Evolutionary conservation across 352 stramenopile species (phyloP).

Genomic region (Pythium apleroticum): DNA sequence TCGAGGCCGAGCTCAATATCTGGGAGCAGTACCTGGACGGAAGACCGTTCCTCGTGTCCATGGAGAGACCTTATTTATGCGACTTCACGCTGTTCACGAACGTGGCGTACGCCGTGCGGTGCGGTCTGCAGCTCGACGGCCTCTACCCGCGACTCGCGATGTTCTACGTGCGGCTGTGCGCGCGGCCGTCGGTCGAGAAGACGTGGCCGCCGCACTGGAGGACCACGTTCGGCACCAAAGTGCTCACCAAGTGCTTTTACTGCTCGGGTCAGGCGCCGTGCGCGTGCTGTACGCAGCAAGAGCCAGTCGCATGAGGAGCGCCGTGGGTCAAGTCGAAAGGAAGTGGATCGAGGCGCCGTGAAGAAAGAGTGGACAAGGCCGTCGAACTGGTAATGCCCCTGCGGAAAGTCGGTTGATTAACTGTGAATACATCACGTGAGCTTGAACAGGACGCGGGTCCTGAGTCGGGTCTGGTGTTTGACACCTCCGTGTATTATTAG

Average conservation of each 20-base stretch:
- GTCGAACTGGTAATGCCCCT: background rate
- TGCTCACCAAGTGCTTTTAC: slow-evolving; percentile 80
- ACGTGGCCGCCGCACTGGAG: slow-evolving; percentile 86
- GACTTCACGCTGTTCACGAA: slow-evolving; percentile 87
- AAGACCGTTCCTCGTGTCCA: slow-evolving; percentile 61
- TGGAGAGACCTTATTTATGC: slow-evolving; percentile 63
- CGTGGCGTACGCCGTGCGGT: slow-evolving; percentile 84
- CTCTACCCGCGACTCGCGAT: slow-evolving; percentile 76
- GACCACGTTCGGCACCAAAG: slow-evolving; percentile 70
- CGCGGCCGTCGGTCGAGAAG: slow-evolving; percentile 64
- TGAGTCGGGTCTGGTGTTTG: slow-evolving; percentile 1
- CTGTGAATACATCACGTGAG: slow-evolving; percentile 6
- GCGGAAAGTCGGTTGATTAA: background rate
- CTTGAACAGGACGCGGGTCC: background rate
- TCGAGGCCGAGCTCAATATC: slow-evolving; percentile 72
- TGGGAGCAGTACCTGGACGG: slow-evolving; percentile 77
- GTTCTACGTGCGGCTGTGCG: slow-evolving; percentile 78
- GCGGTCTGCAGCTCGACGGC: slow-evolving; percentile 77
- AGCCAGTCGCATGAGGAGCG: slow-evolving; percentile 7
- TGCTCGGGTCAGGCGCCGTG: slow-evolving; percentile 35
- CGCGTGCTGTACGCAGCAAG: slow-evolving; percentile 20
- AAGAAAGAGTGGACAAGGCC: background rate
- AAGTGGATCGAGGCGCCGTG: background rate
- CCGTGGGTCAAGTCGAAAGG: too few species aligned
- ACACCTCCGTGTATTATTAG: slow-evolving; percentile 1